Base-by-base conservation (phyloP, 495 filamentous ascomycete species). In the Bombardia bombarda region DNA sequence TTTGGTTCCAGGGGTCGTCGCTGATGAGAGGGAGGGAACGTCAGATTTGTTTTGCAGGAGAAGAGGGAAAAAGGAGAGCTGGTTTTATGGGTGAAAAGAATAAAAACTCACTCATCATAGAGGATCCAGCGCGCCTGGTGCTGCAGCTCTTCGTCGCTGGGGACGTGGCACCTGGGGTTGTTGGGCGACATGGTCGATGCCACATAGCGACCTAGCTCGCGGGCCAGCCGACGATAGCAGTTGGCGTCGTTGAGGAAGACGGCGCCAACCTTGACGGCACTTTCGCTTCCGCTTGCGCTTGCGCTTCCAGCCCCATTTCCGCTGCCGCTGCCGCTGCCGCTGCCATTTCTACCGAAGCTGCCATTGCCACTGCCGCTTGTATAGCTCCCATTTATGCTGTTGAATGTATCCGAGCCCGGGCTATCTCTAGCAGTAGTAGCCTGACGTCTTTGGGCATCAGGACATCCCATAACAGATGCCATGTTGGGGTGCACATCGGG, bases 1-100 rank as follows among this genome's bases (percentile, higher is more conserved):
- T 87, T 60, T 83, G 79, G 56, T 86, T 85, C 80, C 80, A 85
- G 4, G 78, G 73, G 53, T 86, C 83, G 53, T 81, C 78, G 45
- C 70, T 73, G 43, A 3, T 20, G 19, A 37, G 20, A 37, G 22
- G 21, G 9, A 37, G 34, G 28, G n/a, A n/a, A n/a, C n/a, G n/a
- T n/a, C n/a, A n/a, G n/a, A n/a, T n/a, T n/a, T n/a, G n/a, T n/a
- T n/a, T n/a, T n/a, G n/a, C n/a, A n/a, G n/a, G n/a, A n/a, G n/a
- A n/a, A n/a, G n/a, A n/a, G n/a, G n/a, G n/a, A n/a, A n/a, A n/a
- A n/a, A n/a, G n/a, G n/a, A n/a, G n/a, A n/a, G n/a, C n/a, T n/a
- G n/a, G n/a, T n/a, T n/a, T n/a, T n/a, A n/a, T n/a, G n/a, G n/a
- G n/a, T n/a, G n/a, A n/a, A n/a, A n/a, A n/a, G n/a, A n/a, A n/a